These are phyloP conservation scores for Pichia paraexigua DNA, from an alignment of 805 yeast species.

Conservation along the genomic window DNA sequence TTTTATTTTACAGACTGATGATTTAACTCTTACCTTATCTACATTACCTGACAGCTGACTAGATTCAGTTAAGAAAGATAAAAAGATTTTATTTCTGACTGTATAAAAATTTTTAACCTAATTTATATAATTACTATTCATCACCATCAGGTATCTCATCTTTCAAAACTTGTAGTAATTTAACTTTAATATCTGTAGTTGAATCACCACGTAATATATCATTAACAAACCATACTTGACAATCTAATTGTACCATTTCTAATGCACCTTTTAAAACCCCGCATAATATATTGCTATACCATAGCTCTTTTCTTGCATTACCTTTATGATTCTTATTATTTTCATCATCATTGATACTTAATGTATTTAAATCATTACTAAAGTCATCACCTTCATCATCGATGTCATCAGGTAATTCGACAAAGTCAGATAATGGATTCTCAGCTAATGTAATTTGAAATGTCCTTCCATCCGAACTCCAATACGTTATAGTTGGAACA, in stretches of 20 bases:
- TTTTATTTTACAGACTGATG: conserved; percentile 14
- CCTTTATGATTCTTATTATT: conserved; percentile 25
- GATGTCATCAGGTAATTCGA: conserved; percentile 75
- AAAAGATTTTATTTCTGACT: conserved; percentile 4
- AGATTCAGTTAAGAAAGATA: background rate
- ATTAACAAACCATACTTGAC: conserved; percentile 70
- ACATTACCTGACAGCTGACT: conserved; percentile 28
- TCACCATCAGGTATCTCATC: conserved; percentile 98
- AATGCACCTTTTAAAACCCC: conserved; percentile 89
- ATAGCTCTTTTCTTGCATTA: conserved; percentile 58
- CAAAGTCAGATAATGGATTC: conserved; percentile 91
- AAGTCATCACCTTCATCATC: conserved; percentile 31
- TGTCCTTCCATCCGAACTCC: conserved; percentile 69
- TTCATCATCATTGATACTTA: background rate
- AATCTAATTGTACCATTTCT: conserved; percentile 93
- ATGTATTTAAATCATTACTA: background rate
- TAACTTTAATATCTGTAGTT: conserved; percentile 69
- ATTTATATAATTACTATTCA: conserved; percentile 32
- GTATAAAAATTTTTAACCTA: background rate
- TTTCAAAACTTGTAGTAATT: conserved; percentile 61
- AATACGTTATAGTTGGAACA: conserved; percentile 57
- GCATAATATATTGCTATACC: conserved; percentile 88
- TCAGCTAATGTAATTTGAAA: conserved; percentile 70
- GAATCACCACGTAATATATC: conserved; percentile 82
- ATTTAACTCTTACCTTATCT: conserved; percentile 27